Evolutionary conservation across 108 stramenopile genomes (phyloP).

Genomic region (Craspedostauros australis): DNA sequence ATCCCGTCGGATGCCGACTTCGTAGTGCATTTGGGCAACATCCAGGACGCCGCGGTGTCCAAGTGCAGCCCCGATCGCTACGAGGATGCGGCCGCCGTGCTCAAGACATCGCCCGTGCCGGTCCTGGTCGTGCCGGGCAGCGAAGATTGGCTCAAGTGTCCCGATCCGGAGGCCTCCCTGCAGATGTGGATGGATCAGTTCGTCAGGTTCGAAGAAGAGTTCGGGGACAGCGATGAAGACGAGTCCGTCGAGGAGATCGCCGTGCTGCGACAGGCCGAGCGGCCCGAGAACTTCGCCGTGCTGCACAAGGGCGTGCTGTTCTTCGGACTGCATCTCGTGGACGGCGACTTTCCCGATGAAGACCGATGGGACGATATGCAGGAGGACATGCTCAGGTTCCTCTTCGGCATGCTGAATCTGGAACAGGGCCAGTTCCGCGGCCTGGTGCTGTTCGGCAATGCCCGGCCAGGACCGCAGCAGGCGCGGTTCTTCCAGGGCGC

Average conservation of each 20-base stretch:
- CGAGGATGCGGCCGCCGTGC: slow-evolving; percentile 30
- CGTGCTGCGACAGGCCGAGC: too few relatives aligned
- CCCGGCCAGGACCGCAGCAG: slow-evolving; percentile 47
- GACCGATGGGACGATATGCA: slow-evolving; percentile 35
- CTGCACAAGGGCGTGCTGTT: slow-evolving; percentile 64
- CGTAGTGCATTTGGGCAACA: slow-evolving; percentile 72
- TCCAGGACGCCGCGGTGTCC: slow-evolving; percentile 40
- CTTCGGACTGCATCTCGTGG: slow-evolving; percentile 65
- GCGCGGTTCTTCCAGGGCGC: slow-evolving; percentile 41
- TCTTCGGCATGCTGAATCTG: slow-evolving; percentile 32
- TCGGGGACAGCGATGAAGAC: slow-evolving; percentile 22
- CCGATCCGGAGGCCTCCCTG: slow-evolving; percentile 27
- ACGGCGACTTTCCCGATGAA: slow-evolving; percentile 36
- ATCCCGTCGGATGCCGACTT: slow-evolving; percentile 63
- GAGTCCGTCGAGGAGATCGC: slow-evolving; percentile 19
- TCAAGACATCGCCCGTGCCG: slow-evolving; percentile 52
- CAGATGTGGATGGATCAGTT: slow-evolving; percentile 47
- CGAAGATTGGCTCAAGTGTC: slow-evolving; percentile 71
- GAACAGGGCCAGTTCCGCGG: slow-evolving; percentile 32
- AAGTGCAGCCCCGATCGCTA: slow-evolving; percentile 49
- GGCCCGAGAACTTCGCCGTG: slow-evolving; percentile 65
- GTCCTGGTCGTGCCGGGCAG: slow-evolving; percentile 67
- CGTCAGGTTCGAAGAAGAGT: slow-evolving; percentile 42
- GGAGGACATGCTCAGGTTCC: slow-evolving; percentile 53
- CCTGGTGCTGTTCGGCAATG: slow-evolving; percentile 72